Evolutionary conservation across 352 stramenopile species (phyloP).

Genomic region (Phytophthora capsici): DNA sequence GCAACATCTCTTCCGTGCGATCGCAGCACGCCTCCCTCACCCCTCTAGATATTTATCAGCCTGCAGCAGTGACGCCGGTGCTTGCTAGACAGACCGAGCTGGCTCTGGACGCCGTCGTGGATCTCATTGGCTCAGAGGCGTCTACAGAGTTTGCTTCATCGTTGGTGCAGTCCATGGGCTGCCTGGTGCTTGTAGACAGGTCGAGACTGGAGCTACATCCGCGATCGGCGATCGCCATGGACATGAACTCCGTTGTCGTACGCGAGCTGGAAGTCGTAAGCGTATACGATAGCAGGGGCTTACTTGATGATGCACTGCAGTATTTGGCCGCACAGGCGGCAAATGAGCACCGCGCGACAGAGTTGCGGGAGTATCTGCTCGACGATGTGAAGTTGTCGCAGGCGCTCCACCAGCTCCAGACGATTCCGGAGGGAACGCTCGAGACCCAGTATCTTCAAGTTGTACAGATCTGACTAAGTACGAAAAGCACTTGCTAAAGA

Average conservation of each 20-base stretch:
- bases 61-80: slow-evolving; percentile 25
- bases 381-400: slow-evolving; percentile 23
- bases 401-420: slow-evolving; percentile 35
- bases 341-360: slow-evolving; percentile 9
- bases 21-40: slow-evolving; percentile 38
- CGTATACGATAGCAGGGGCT: slow-evolving; percentile 41
- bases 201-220: slow-evolving; percentile 39
- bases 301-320: slow-evolving; percentile 46
- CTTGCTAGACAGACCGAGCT: slow-evolving; percentile 34
- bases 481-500: background rate
- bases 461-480: background rate
- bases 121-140: slow-evolving; percentile 53
- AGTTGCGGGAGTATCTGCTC: slow-evolving; percentile 36
- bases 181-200: slow-evolving; percentile 47
- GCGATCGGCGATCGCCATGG: slow-evolving; percentile 43
- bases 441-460: slow-evolving; percentile 41
- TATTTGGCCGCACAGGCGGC: slow-evolving; percentile 45
- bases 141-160: slow-evolving; percentile 52
- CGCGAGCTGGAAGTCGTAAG: slow-evolving; percentile 60
- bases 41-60: slow-evolving; percentile 43
- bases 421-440: slow-evolving; percentile 22
- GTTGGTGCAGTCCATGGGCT: slow-evolving; percentile 56
- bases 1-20: slow-evolving; percentile 13
- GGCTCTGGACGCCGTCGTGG: slow-evolving; percentile 52
- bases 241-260: slow-evolving; percentile 80